Conservation (phyloP, 176 grass and related monocot genomes). For the Dendrocalamus sinicus region DNA sequence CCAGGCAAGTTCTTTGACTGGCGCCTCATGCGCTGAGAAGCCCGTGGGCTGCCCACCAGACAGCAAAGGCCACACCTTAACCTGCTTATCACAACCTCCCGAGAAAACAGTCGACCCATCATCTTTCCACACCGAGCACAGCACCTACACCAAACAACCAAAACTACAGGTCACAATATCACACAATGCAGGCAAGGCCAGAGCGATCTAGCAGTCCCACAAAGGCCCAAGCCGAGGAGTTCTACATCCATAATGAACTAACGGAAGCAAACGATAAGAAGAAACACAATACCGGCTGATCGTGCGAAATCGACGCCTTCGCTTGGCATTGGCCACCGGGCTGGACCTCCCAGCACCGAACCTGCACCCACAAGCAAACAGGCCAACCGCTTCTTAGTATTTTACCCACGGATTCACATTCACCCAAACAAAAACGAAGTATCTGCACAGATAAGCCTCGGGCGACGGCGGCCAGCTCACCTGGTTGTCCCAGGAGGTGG, state of each 20-base stretch:
- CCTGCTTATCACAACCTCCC: constrained; percentile 76
- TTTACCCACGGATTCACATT: constrained; percentile 19
- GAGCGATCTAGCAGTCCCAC: background rate
- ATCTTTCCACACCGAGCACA: constrained; percentile 95
- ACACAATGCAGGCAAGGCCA: background rate
- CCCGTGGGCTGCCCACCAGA: constrained; percentile 70
- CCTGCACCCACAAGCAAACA: constrained; percentile 46
- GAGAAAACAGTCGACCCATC: constrained; percentile 78
- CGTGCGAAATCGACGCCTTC: constrained; percentile 76
- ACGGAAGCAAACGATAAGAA: background rate
- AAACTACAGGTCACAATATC: background rate
- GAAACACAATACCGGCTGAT: constrained; percentile 58
- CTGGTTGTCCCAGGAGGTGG: constrained; percentile 93
- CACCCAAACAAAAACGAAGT: background rate
- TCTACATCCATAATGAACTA: constrained; percentile 6
- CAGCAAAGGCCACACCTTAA: constrained; percentile 88
- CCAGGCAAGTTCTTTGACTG: constrained; percentile 79
- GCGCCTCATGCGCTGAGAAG: constrained; percentile 72
- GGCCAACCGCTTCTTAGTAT: constrained; percentile 25
- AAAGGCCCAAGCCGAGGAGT: background rate
- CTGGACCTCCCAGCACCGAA: constrained; percentile 86
- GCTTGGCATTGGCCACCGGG: constrained; percentile 62
- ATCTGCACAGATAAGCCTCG: background rate
- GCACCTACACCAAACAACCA: constrained; percentile 51
- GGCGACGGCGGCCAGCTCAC: constrained; percentile 28